Percentiles rank a stretch among this genome's conserved stretches.
phyloP scores from a whole-genome alignment of 2,329 filamentous ascomycete genomes.

The Chaetoscypha palmicola region DNA sequence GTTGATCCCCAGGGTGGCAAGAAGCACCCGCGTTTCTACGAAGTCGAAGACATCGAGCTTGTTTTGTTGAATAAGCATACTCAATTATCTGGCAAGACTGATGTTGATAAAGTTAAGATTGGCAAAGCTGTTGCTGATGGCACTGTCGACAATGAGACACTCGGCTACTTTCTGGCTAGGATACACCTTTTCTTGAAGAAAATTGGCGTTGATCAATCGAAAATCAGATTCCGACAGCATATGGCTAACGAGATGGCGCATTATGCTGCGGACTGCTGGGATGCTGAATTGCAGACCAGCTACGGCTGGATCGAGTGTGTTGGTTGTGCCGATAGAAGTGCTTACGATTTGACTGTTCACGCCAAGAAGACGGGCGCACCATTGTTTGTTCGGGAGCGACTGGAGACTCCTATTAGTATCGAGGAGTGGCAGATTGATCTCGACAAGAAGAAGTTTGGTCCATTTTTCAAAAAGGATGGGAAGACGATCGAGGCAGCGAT shows the following conservation, averaged over 20 bases:
- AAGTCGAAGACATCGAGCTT: slow-evolving; percentile 78
- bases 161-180: slow-evolving; percentile 93
- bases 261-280: slow-evolving; percentile 97
- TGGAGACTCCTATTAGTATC: slow-evolving; percentile 68
- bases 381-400: slow-evolving; percentile 74
- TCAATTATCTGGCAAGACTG: slow-evolving; percentile 80
- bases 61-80: slow-evolving; percentile 77
- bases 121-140: slow-evolving; percentile 77
- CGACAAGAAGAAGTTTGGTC: slow-evolving; percentile 93
- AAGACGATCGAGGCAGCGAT: slow-evolving; percentile 78
- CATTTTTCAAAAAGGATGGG: slow-evolving; percentile 89
- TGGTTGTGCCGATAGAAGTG: slow-evolving; percentile 90
- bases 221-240: slow-evolving; percentile 94
- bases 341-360: slow-evolving; percentile 89
- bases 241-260: slow-evolving; percentile 90
- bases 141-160: slow-evolving; percentile 91
- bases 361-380: slow-evolving; percentile 85
- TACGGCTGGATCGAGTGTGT: slow-evolving; percentile 99
- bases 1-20: slow-evolving; percentile 93
- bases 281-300: slow-evolving; percentile 84
- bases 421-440: slow-evolving; percentile 86
- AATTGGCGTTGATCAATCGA: slow-evolving; percentile 78
- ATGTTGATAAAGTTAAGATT: slow-evolving; percentile 65
- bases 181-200: slow-evolving; percentile 86
- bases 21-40: slow-evolving; percentile 82